phyloP scores from a whole-genome alignment of 1,284 basidiomycete species.

The Paramarasmius palmivorus region DNA sequence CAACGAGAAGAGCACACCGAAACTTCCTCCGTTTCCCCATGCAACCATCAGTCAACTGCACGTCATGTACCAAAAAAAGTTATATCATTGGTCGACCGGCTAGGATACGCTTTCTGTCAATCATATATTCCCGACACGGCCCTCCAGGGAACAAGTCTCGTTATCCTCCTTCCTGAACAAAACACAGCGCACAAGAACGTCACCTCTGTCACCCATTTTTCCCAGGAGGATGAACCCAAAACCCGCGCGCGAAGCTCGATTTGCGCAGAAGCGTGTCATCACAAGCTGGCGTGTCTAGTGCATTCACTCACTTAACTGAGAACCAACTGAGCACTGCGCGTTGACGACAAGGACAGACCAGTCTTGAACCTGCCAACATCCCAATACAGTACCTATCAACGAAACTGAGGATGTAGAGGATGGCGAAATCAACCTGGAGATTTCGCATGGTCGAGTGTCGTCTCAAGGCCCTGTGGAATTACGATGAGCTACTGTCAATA shows the following conservation, averaged over 20 bases:
- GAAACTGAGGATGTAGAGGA: constrained; percentile 29
- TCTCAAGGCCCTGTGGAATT: constrained; percentile 60
- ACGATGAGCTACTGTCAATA: constrained; percentile 34
- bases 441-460: constrained; percentile 70
- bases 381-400: constrained; percentile 44
- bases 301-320: constrained; percentile 47
- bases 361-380: constrained; percentile 55
- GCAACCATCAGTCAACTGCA: constrained; percentile 22
- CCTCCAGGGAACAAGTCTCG: constrained; percentile 20
- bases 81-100: constrained; percentile 67
- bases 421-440: constrained; percentile 54
- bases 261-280: constrained; percentile 58
- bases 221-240: constrained; percentile 59
- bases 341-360: constrained; percentile 48
- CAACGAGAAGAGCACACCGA: constrained; percentile 40
- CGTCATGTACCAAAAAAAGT: constrained; percentile 63
- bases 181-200: constrained; percentile 30
- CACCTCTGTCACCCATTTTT: constrained; percentile 61
- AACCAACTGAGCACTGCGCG: constrained; percentile 50
- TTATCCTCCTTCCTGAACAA: constrained; percentile 29
- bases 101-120: constrained; percentile 45
- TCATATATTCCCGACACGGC: constrained; percentile 30
- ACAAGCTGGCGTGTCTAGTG: constrained; percentile 66
- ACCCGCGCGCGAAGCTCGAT: constrained; percentile 47
- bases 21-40: constrained; percentile 29